Percentiles rank a stretch among this genome's conserved stretches.
Conservation (phyloP, 345 rosid species). For the Passiflora organensis region DNA sequence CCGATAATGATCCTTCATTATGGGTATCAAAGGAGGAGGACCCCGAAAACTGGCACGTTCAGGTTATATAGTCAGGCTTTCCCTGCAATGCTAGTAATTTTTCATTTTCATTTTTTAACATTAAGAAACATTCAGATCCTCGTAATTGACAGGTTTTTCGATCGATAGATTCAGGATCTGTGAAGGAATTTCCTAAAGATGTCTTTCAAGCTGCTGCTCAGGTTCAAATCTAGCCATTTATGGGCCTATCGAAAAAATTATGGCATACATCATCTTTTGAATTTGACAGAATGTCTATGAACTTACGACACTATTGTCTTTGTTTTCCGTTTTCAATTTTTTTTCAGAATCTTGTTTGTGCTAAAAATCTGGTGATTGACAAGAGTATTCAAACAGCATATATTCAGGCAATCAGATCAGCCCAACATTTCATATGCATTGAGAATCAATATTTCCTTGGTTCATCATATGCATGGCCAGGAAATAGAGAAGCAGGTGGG, state of each 20-base stretch:
- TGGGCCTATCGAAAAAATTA: background rate
- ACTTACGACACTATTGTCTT: background rate
- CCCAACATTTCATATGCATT: conserved; percentile 74
- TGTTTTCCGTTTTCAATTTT: no score
- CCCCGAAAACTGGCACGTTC: conserved; percentile 72
- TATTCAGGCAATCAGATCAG: conserved; percentile 81
- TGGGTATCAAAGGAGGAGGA: conserved; percentile 50
- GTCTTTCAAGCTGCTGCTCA: conserved; percentile 46
- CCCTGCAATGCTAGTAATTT: background rate
- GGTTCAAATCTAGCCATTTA: conserved; percentile 26
- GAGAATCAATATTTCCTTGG: conserved; percentile 92
- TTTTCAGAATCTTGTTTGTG: conserved; percentile 79
- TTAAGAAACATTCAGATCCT: background rate
- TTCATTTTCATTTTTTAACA: background rate
- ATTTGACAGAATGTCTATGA: background rate
- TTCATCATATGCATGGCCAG: conserved; percentile 80
- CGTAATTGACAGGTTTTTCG: conserved; percentile 54
- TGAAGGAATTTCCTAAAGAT: conserved; percentile 83
- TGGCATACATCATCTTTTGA: background rate
- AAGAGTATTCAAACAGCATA: conserved; percentile 90
- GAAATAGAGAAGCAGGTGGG: conserved; percentile 72
- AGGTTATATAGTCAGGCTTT: conserved; percentile 36
- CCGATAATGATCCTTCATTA: conserved; percentile 43
- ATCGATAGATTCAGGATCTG: conserved; percentile 80
- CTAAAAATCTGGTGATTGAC: conserved; percentile 76